A percentile compares a stretch with the other conserved stretches of the same genome.
Conservation (phyloP, 805 yeast species). For the Yueomyces sinensis region DNA sequence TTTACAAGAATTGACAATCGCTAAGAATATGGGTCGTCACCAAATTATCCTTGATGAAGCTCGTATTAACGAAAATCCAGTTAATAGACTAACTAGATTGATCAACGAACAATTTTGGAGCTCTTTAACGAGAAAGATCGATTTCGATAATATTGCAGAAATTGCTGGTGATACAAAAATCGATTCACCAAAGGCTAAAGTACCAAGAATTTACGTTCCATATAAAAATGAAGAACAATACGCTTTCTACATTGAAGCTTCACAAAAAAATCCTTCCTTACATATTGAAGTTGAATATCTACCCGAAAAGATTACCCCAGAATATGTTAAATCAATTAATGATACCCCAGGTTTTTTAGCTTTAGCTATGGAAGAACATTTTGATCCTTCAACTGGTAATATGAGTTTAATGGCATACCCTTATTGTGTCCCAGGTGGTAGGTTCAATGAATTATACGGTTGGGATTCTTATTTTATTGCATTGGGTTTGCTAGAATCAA, state of each 20-base stretch:
- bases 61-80: conserved; percentile 79
- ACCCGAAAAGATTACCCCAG: conserved; percentile 65
- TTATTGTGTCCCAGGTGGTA: conserved; percentile 93
- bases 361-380: conserved; percentile 48
- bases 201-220: conserved; percentile 73
- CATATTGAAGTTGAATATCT: conserved; percentile 65
- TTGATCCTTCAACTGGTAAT: conserved; percentile 39
- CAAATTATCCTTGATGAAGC: conserved; percentile 74
- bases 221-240: conserved; percentile 54
- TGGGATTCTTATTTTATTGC: conserved; percentile 97
- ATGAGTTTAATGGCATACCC: conserved; percentile 52
- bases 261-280: conserved; percentile 40
- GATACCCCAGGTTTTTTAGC: conserved; percentile 78
- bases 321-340: conserved; percentile 63
- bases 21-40: conserved; percentile 65
- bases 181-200: conserved; percentile 42
- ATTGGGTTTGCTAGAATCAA: conserved; percentile 62
- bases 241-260: conserved; percentile 46
- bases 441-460: conserved; percentile 92
- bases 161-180: conserved; percentile 76
- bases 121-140: conserved; percentile 57
- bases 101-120: conserved; percentile 74
- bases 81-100: conserved; percentile 56
- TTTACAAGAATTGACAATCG: conserved; percentile 79
- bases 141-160: conserved; percentile 43